Conservation (phyloP, 2,329 filamentous ascomycete genomes). For the Scedosporium apiospermum region DNA sequence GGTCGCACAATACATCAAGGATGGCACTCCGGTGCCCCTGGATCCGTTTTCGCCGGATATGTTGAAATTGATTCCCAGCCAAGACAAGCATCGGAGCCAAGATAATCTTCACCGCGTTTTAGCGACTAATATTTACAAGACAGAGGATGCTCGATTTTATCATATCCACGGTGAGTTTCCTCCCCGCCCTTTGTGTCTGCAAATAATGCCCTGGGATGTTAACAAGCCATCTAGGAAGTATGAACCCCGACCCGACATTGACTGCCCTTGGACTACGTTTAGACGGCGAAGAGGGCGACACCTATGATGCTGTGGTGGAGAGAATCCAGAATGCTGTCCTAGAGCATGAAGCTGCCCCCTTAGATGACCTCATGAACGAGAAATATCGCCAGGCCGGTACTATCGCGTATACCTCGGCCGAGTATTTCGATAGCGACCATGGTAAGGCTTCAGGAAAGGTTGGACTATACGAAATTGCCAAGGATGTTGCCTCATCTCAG, state of each 20-base stretch:
- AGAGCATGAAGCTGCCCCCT: constrained; percentile 1
- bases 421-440: constrained; percentile 20
- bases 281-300: constrained; percentile 8
- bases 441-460: constrained; percentile 9
- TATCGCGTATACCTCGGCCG: constrained; percentile 21
- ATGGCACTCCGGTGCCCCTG: not conserved
- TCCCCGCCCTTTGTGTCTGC: too few species aligned
- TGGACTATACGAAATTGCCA: constrained; percentile 10
- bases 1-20: constrained; percentile 5
- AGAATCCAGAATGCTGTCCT: constrained; percentile 1
- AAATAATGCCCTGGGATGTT: too few species aligned
- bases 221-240: not conserved
- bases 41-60: not conserved
- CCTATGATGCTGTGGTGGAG: constrained; percentile 9
- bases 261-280: constrained; percentile 8
- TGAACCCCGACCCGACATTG: constrained; percentile 9
- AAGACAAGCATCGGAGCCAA: not conserved
- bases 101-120: not conserved
- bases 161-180: not conserved
- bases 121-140: constrained; percentile 16
- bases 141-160: constrained; percentile 12
- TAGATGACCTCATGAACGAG: constrained; percentile 16
- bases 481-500: constrained; percentile 11
- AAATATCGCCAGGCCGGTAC: constrained; percentile 22
- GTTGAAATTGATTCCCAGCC: not conserved